Conservation (phyloP, 192 early-diverging fungal genomes). For the Coemansia brasiliensis region DNA sequence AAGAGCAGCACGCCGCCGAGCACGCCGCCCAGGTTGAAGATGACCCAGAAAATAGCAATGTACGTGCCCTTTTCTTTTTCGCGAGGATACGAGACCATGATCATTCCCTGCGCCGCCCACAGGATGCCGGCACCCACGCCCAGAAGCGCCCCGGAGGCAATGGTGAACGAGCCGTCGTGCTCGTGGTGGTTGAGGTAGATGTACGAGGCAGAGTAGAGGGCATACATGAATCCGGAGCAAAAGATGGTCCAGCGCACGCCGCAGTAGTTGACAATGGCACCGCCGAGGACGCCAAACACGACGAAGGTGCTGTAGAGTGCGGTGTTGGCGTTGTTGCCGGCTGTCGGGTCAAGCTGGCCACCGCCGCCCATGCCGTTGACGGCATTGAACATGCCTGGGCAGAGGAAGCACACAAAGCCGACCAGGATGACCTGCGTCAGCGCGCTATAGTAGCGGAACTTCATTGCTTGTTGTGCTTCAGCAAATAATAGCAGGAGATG, state of each 20-base stretch:
- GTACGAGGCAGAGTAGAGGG: slow-evolving; percentile 76
- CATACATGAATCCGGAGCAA: slow-evolving; percentile 67
- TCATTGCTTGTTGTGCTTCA: slow-evolving; percentile 3
- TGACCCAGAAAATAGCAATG: slow-evolving; percentile 85
- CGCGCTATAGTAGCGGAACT: slow-evolving; percentile 57
- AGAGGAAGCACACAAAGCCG: slow-evolving; percentile 74
- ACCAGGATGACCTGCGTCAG: slow-evolving; percentile 68
- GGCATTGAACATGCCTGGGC: slow-evolving; percentile 80
- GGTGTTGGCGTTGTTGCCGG: slow-evolving; percentile 71
- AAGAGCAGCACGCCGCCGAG: slow-evolving; percentile 75
- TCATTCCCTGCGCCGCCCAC: slow-evolving; percentile 76
- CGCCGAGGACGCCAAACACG: slow-evolving; percentile 73
- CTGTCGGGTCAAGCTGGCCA: slow-evolving; percentile 61
- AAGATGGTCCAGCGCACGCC: slow-evolving; percentile 72
- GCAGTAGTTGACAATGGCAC: slow-evolving; percentile 74
- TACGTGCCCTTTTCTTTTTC: slow-evolving; percentile 77
- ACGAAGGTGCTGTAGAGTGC: slow-evolving; percentile 78
- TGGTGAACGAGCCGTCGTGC: slow-evolving; percentile 60
- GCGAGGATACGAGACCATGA: slow-evolving; percentile 85
- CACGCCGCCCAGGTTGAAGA: slow-evolving; percentile 83
- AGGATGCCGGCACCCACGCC: slow-evolving; percentile 82
- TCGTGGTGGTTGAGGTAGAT: slow-evolving; percentile 64
- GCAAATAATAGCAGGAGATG: background rate
- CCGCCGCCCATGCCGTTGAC: slow-evolving; percentile 66
- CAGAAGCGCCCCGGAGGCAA: slow-evolving; percentile 74